Conservation (phyloP, 2,329 filamentous ascomycete genomes). For the Fusarium fujikuroi region DNA sequence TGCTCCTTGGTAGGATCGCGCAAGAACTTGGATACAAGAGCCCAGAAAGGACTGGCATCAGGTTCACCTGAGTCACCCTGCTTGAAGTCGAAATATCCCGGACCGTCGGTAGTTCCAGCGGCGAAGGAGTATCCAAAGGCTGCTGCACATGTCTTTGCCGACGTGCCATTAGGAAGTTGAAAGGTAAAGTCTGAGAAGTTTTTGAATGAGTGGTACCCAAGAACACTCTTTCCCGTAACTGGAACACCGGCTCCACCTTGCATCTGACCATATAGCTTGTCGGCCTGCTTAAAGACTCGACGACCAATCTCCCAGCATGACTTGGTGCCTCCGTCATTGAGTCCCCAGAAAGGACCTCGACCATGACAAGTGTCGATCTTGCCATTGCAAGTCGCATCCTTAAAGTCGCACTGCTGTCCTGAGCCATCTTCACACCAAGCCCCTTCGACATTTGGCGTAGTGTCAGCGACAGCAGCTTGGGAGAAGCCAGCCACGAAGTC, state of each 20-base stretch:
- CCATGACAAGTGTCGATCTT: neutral
- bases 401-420: neutral
- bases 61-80: neutral
- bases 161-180: neutral
- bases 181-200: neutral
- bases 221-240: neutral
- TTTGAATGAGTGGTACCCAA: conserved; percentile 2
- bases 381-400: neutral
- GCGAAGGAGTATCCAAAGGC: neutral
- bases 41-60: conserved; percentile 6
- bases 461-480: neutral
- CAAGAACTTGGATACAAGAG: conserved; percentile 3
- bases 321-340: conserved; percentile 4
- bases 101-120: conserved; percentile 6
- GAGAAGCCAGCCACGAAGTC: conserved; percentile 4
- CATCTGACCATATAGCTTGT: neutral
- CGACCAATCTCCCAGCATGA: conserved; percentile 16
- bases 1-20: conserved; percentile 4
- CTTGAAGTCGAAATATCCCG: conserved; percentile 15
- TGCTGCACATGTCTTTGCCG: neutral
- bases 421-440: conserved; percentile 15
- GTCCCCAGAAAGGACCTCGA: neutral
- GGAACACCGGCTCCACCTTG: neutral
- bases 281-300: neutral
- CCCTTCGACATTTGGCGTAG: conserved; percentile 1